phyloP scores from a whole-genome alignment of 805 yeast genomes.

The Teunomyces cretensis region DNA sequence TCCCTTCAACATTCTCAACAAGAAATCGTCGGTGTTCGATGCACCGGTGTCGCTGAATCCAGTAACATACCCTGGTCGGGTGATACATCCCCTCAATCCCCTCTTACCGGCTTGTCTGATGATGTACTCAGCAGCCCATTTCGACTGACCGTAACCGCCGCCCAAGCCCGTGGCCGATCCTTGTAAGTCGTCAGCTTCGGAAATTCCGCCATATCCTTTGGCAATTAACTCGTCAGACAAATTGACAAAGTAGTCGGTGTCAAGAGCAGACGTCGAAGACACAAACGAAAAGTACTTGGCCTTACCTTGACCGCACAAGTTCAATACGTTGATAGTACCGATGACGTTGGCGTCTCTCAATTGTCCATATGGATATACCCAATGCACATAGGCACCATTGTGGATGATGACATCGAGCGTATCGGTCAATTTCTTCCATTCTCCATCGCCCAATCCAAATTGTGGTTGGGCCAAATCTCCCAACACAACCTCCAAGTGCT shows the following conservation, averaged over 20 bases:
- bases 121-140: slow-evolving; percentile 95
- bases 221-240: slow-evolving; percentile 69
- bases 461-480: slow-evolving; percentile 77
- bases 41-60: slow-evolving; percentile 85
- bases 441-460: slow-evolving; percentile 61
- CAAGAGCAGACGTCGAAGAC: slow-evolving; percentile 92
- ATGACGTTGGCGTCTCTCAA: slow-evolving; percentile 92
- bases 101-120: slow-evolving; percentile 83
- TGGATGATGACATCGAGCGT: slow-evolving; percentile 82
- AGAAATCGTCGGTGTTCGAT: slow-evolving; percentile 94
- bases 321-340: slow-evolving; percentile 81
- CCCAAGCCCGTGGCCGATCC: slow-evolving; percentile 84
- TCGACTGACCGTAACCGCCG: slow-evolving; percentile 95
- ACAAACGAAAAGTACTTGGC: slow-evolving; percentile 88
- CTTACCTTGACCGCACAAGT: slow-evolving; percentile 73
- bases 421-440: slow-evolving; percentile 59
- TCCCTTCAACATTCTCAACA: slow-evolving; percentile 92
- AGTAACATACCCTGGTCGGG: slow-evolving; percentile 95
- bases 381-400: slow-evolving; percentile 97
- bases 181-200: slow-evolving; percentile 77
- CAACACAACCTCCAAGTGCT: slow-evolving; percentile 65
- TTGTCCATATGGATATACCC: slow-evolving; percentile 94
- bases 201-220: slow-evolving; percentile 68
- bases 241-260: slow-evolving; percentile 75
- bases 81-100: slow-evolving; percentile 85